These are phyloP conservation scores for Knufia petricola DNA, from an alignment of 2,329 filamentous ascomycete species.

Conservation along the genomic window DNA sequence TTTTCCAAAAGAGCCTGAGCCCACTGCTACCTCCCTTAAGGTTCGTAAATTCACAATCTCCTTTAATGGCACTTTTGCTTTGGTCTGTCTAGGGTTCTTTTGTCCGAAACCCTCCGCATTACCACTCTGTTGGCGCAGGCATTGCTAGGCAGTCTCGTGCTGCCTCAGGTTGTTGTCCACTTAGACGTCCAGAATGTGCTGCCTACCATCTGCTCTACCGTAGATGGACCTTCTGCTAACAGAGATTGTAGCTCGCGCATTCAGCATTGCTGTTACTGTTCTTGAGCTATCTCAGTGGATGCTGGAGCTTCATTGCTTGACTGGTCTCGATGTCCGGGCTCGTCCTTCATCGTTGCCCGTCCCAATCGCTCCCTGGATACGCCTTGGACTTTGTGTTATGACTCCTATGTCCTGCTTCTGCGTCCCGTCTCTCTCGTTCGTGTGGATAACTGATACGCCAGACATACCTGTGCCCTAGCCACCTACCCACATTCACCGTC, in stretches of 20 bases:
- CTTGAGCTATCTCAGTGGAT: neutral
- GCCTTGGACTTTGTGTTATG: neutral
- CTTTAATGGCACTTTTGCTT: constrained; percentile 1
- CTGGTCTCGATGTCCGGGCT: neutral
- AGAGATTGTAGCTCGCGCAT: neutral
- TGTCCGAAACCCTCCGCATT: neutral
- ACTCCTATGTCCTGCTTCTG: neutral
- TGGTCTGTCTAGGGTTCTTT: neutral
- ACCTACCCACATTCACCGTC: neutral
- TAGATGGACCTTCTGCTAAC: neutral
- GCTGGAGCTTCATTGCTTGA: neutral
- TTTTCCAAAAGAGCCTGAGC: neutral
- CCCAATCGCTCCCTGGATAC: neutral
- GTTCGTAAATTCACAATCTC: neutral
- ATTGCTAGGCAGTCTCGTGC: neutral
- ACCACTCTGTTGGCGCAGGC: neutral
- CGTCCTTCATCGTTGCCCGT: neutral
- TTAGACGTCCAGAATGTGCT: neutral
- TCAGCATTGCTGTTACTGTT: neutral
- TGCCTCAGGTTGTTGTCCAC: neutral
- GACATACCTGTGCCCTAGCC: too few species aligned
- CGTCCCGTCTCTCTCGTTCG: neutral
- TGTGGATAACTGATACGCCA: neutral
- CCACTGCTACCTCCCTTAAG: neutral
- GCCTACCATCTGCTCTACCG: neutral